phyloP scores from a whole-genome alignment of 2,329 filamentous ascomycete species.

The Aspergillus thermomutatus region DNA sequence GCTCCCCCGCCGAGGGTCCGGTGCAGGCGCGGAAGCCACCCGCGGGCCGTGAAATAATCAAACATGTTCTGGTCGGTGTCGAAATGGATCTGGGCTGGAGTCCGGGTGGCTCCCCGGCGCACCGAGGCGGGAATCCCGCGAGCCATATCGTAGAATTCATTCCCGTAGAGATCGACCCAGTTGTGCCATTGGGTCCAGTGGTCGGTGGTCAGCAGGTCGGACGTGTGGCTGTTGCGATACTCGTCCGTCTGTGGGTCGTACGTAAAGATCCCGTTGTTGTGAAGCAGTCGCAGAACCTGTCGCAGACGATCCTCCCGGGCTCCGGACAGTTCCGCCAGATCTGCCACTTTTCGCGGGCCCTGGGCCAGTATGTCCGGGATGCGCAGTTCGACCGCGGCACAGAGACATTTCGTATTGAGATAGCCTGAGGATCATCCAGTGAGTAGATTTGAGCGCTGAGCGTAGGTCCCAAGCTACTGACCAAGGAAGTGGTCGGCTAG shows the following conservation, averaged over 20 bases:
- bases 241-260: not conserved
- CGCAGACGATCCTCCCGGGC: not conserved
- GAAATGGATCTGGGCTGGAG: slow-evolving; percentile 40
- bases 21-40: slow-evolving; percentile 35
- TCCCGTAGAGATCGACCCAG: slow-evolving; percentile 45
- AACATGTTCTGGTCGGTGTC: slow-evolving; percentile 43
- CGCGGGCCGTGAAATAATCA: slow-evolving; percentile 33
- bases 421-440: not conserved
- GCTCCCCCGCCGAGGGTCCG: slow-evolving; percentile 38
- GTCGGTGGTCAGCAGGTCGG: slow-evolving; percentile 29
- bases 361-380: slow-evolving; percentile 29
- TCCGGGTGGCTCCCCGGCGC: slow-evolving; percentile 18
- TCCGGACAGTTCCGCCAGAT: slow-evolving; percentile 9
- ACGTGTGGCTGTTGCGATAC: slow-evolving; percentile 36
- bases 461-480: not conserved
- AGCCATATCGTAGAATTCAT: slow-evolving; percentile 45
- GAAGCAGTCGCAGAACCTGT: slow-evolving; percentile 1
- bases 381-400: slow-evolving; percentile 26
- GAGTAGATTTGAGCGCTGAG: not conserved
- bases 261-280: slow-evolving; percentile 1
- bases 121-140: slow-evolving; percentile 36
- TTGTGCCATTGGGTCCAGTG: slow-evolving; percentile 48
- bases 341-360: slow-evolving; percentile 17
- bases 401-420: slow-evolving; percentile 9
- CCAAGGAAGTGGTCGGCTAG: slow-evolving; percentile 28